Conservation (phyloP, 306 rosid species). For the Trichosanthes truncata region DNA sequence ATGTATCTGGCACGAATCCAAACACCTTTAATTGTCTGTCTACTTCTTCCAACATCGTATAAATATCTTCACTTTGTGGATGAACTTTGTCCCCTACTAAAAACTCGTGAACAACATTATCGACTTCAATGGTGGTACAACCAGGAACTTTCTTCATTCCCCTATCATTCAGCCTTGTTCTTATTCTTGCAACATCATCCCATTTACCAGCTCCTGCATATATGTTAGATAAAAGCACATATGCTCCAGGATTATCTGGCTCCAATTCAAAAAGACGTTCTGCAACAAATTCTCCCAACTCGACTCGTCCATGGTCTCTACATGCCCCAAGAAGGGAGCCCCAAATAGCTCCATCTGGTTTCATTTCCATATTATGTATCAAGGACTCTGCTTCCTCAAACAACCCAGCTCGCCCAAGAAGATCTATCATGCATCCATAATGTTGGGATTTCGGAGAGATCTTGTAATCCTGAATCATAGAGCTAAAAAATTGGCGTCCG, state of each 20-base stretch:
- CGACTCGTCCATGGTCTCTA: slow-evolving; percentile 43
- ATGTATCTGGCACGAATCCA: slow-evolving; percentile 63
- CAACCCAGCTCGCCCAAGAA: slow-evolving; percentile 57
- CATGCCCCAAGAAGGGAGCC: slow-evolving; percentile 86
- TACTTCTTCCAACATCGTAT: slow-evolving; percentile 49
- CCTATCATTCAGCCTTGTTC: slow-evolving; percentile 56
- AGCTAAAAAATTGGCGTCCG: slow-evolving; percentile 43
- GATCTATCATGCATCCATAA: slow-evolving; percentile 75
- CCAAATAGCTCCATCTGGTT: slow-evolving; percentile 85
- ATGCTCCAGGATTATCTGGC: slow-evolving; percentile 60
- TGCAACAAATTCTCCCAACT: slow-evolving; percentile 56
- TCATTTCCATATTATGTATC: slow-evolving; percentile 52
- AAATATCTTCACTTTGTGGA: slow-evolving; percentile 37
- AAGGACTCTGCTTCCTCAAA: slow-evolving; percentile 62
- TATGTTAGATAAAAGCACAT: slow-evolving; percentile 69
- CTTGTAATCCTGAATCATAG: slow-evolving; percentile 38
- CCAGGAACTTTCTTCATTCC: slow-evolving; percentile 91
- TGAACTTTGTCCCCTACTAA: slow-evolving; percentile 74
- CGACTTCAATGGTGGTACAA: slow-evolving; percentile 68
- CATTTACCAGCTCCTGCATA: slow-evolving; percentile 72
- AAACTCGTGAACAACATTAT: slow-evolving; percentile 73
- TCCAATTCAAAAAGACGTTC: slow-evolving; percentile 50
- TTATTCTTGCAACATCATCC: slow-evolving; percentile 74
- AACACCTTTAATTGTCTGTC: slow-evolving; percentile 44
- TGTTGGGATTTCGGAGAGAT: slow-evolving; percentile 58